phyloP scores from a whole-genome alignment of 192 early-diverging fungal genomes.

The Coemansia sp. region DNA sequence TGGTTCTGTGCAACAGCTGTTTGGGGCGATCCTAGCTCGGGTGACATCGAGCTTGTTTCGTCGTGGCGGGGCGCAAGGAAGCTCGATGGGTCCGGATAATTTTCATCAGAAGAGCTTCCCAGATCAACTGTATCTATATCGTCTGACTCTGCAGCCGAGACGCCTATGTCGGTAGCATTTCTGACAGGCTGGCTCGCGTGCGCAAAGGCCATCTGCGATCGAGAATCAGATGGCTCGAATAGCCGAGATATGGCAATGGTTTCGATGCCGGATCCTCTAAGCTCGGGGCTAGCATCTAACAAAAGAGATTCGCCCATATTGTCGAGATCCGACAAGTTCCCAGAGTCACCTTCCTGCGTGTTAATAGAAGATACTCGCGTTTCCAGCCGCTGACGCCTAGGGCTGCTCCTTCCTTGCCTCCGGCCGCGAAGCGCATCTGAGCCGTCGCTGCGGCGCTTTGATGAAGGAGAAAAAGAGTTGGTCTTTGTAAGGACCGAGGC shows the following conservation, averaged over 20 bases:
- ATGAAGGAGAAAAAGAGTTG: not conserved
- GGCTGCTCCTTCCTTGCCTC: not conserved
- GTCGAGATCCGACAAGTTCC: not conserved
- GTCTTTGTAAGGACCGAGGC: not conserved
- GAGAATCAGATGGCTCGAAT: not conserved
- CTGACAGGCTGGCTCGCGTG: not conserved
- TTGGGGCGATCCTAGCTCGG: constrained; percentile 4
- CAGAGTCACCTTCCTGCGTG: not conserved
- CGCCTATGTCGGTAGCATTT: not conserved
- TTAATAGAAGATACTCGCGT: not conserved
- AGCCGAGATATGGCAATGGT: not conserved
- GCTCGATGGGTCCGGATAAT: constrained; percentile 19
- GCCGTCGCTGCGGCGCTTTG: not conserved
- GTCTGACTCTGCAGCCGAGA: not conserved
- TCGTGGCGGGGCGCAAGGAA: not conserved
- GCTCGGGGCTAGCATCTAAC: not conserved
- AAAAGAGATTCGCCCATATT: not conserved
- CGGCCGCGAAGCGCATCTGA: not conserved
- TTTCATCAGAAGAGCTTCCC: constrained; percentile 8
- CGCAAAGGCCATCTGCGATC: too few relatives aligned
- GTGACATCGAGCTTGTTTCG: constrained; percentile 1
- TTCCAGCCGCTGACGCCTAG: not conserved
- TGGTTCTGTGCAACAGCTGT: not conserved
- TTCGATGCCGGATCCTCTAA: not conserved
- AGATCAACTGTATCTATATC: not conserved